Base-by-base conservation (phyloP, 2,329 filamentous ascomycete genomes). In the Paecilomyces fulvus region DNA sequence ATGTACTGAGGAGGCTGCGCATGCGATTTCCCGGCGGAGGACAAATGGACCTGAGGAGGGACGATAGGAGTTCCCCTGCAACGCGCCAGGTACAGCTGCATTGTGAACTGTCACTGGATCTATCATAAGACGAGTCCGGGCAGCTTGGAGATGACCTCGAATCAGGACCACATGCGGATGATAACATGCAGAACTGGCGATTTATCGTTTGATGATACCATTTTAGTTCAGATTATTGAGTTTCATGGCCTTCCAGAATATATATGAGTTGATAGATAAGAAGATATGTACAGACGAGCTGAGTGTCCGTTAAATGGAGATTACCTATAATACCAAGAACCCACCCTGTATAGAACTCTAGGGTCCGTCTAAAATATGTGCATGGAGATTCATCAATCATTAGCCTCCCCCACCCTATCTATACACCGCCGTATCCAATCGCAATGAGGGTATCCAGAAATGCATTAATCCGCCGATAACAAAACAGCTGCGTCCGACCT, bases 401-500 rank as follows among this genome's bases (percentile, higher is more conserved):
- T 49, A 49, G 8, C n/a, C 37, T 17, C n/a, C n/a, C 37, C 37
- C 37, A n/a, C n/a, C 5, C 33, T 21, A 17, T 43, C 6, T 43
- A 43, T 43, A 43, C 37, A 12, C 37, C 37, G 37, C 14, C 37
- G 14, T n/a, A 43, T 43, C 37, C n/a, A 43, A 43, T 43, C 14
- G 37, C 37, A 43, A 43, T 43, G 37, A 43, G 37, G 37, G 37
- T 43, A 43, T 43, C 37, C 37, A 43, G 33, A 43, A 43, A 43
- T 43, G 37, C n/a, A 43, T 43, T 17, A 43, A 43, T 20, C 37
- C n/a, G n/a, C 37, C 37, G n/a, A 51, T 12, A 59, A 58, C 11
- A 51, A 52, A 48, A 54, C 21, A 12, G 23, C 43, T 21, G 52
- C 56, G 49, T 31, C 33, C 14, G 30, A 20, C 4, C 33, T 49